Evolutionary conservation across 768 basidiomycete species (phyloP).

Genomic region (Mycena olivaceomarginata): DNA sequence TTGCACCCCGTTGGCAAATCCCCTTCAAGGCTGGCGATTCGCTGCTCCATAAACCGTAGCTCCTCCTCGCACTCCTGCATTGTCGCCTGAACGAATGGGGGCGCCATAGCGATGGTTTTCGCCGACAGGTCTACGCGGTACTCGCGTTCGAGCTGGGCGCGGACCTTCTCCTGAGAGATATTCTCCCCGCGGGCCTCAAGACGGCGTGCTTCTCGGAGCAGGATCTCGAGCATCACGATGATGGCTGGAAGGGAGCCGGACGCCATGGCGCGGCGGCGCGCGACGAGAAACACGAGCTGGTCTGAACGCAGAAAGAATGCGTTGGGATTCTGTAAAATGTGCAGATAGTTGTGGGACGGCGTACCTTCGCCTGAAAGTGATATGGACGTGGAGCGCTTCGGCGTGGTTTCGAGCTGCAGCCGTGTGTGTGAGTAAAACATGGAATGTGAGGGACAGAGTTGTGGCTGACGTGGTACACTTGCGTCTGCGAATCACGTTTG

Average conservation of each 20-base stretch:
- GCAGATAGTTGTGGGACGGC: background rate
- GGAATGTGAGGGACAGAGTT: background rate
- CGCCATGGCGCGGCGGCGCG: constrained; percentile 19
- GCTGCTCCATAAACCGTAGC: constrained; percentile 20
- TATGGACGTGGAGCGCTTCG: constrained; percentile 2
- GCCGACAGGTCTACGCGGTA: constrained; percentile 18
- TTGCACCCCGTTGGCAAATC: constrained; percentile 15
- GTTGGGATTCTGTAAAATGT: constrained; percentile 13
- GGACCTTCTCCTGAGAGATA: constrained; percentile 15
- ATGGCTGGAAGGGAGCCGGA: constrained; percentile 22
- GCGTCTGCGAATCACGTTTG: constrained; percentile 16
- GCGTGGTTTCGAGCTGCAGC: constrained; percentile 1
- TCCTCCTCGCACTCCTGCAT: constrained; percentile 22
- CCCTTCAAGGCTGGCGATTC: constrained; percentile 15
- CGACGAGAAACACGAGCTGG: constrained; percentile 14
- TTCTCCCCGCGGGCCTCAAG: constrained; percentile 12
- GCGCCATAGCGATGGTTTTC: constrained; percentile 17
- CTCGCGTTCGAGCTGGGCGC: constrained; percentile 24
- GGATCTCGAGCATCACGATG: constrained; percentile 8
- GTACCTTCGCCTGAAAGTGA: constrained; percentile 2
- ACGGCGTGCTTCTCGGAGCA: constrained; percentile 22
- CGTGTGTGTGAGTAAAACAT: constrained; percentile 7
- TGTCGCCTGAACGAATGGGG: constrained; percentile 16
- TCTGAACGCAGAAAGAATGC: constrained; percentile 10
- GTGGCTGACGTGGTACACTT: constrained; percentile 13